These are phyloP conservation scores for Euclidium syriacum DNA, from an alignment of 345 rosid genomes.

Conservation along the genomic window DNA sequence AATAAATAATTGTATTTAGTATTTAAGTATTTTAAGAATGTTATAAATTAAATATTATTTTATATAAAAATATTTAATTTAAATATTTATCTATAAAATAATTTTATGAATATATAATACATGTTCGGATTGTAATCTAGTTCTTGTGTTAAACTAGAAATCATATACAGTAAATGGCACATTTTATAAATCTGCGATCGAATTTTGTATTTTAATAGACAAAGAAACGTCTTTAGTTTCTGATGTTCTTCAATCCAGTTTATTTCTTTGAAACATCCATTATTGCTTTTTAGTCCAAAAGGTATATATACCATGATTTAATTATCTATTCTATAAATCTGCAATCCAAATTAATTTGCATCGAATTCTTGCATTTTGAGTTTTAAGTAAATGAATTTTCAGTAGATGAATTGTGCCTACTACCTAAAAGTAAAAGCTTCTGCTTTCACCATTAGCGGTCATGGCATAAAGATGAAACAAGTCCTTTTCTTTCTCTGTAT, in stretches of 20 bases:
- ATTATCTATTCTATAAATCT: neutral
- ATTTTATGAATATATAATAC: too few relatives aligned
- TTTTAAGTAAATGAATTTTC: neutral
- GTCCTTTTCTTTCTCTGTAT: slow-evolving; percentile 16
- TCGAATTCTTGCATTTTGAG: neutral
- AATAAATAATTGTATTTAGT: too few relatives aligned
- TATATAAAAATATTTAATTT: too few relatives aligned
- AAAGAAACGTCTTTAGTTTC: neutral
- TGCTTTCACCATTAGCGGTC: slow-evolving; percentile 14
- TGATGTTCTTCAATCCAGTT: neutral
- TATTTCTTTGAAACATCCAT: neutral
- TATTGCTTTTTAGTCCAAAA: neutral
- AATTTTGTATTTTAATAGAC: neutral
- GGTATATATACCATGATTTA: neutral
- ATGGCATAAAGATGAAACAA: slow-evolving; percentile 5
- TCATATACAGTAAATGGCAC: neutral
- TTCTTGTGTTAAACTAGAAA: too few relatives aligned
- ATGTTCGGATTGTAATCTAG: too few relatives aligned
- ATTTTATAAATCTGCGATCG: neutral
- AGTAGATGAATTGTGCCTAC: neutral
- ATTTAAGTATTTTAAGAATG: too few relatives aligned
- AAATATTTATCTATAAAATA: too few relatives aligned
- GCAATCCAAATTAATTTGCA: neutral
- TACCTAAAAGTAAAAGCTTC: slow-evolving; percentile 13
- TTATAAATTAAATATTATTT: too few relatives aligned